Percentiles rank a stretch among this genome's conserved stretches.
These are phyloP conservation scores for Diplogelasinospora grovesii DNA, from an alignment of 495 filamentous ascomycete species.

Conservation along the genomic window DNA sequence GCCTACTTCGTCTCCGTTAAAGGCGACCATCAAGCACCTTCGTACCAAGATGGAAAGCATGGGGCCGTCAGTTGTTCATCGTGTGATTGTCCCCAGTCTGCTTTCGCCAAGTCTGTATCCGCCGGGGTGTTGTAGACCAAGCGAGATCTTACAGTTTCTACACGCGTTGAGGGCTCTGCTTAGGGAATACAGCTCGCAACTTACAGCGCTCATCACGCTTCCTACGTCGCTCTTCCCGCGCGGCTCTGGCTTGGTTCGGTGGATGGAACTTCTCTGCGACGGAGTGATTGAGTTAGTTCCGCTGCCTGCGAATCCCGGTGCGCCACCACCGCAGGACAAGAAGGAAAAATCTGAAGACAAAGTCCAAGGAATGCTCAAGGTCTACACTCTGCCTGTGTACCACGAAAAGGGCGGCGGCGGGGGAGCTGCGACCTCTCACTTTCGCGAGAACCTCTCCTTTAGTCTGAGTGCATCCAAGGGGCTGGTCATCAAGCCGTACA, in stretches of 20 bases:
- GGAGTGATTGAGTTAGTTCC: conserved; percentile 85
- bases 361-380: conserved; percentile 77
- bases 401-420: conserved; percentile 81
- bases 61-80: conserved; percentile 60
- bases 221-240: conserved; percentile 79
- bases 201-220: conserved; percentile 71
- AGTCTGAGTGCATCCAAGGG: conserved; percentile 71
- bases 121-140: conserved; percentile 55
- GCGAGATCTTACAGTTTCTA: conserved; percentile 73
- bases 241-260: conserved; percentile 68
- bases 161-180: conserved; percentile 73
- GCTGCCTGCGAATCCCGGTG: conserved; percentile 61
- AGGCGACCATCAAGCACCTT: conserved; percentile 55
- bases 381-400: conserved; percentile 74
- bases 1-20: conserved; percentile 58
- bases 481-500: conserved; percentile 82
- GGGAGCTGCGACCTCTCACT: conserved; percentile 58
- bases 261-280: conserved; percentile 81
- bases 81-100: conserved; percentile 74
- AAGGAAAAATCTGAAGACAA: conserved; percentile 55
- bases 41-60: conserved; percentile 50
- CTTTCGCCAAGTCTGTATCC: conserved; percentile 80
- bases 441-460: conserved; percentile 84
- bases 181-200: conserved; percentile 52
- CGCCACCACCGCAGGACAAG: conserved; percentile 33